Percentiles rank a stretch among this genome's conserved stretches.
Evolutionary conservation across 768 basidiomycete species (phyloP).

Genomic region (Collybia sordida): DNA sequence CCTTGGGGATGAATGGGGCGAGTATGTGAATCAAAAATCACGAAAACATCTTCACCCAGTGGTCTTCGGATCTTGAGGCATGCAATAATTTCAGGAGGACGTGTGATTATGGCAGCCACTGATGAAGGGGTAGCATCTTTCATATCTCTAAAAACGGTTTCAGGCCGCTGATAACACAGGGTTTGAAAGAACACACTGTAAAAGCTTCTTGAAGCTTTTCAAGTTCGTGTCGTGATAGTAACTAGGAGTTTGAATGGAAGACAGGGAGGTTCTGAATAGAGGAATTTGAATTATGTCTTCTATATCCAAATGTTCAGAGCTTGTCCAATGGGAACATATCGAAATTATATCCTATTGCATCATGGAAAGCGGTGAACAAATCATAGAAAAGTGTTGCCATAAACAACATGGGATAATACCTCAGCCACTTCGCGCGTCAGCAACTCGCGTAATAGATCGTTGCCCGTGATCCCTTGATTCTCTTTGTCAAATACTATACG

Average conservation of each 20-base stretch:
- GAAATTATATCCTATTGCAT: constrained; percentile 54
- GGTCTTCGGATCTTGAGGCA: constrained; percentile 40
- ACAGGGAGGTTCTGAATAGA: constrained; percentile 43
- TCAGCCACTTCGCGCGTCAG: constrained; percentile 31
- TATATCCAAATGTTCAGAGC: constrained; percentile 52
- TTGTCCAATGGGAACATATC: constrained; percentile 59
- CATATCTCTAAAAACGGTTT: constrained; percentile 16
- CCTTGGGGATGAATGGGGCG: constrained; percentile 59
- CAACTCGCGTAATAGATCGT: constrained; percentile 30
- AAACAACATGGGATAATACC: constrained; percentile 20
- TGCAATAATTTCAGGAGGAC: constrained; percentile 68
- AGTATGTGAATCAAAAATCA: constrained; percentile 69
- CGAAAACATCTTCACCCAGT: constrained; percentile 41
- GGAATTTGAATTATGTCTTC: constrained; percentile 52
- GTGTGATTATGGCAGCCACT: constrained; percentile 56
- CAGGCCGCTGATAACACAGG: background rate
- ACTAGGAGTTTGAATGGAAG: constrained; percentile 21
- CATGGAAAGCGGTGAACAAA: background rate
- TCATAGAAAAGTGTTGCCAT: background rate
- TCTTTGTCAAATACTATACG: constrained; percentile 44
- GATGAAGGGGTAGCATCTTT: constrained; percentile 24
- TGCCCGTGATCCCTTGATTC: constrained; percentile 23
- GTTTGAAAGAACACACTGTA: constrained; percentile 27
- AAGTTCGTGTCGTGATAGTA: constrained; percentile 36
- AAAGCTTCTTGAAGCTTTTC: constrained; percentile 27